These are phyloP conservation scores for Dichotomocladium elegans DNA, from an alignment of 371 early-diverging fungal species.

Conservation along the genomic window DNA sequence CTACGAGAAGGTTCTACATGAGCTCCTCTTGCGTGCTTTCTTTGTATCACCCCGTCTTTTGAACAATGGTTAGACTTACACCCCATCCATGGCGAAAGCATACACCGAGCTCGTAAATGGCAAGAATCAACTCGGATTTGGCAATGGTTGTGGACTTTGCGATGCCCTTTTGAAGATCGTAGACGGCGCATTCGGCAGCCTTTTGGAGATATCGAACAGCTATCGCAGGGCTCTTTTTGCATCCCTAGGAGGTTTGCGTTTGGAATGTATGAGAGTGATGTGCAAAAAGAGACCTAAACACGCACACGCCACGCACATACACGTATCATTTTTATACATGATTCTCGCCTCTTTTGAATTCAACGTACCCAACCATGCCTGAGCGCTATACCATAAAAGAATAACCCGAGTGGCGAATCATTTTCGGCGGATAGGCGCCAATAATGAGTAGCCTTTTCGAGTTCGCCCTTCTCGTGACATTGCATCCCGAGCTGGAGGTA, in stretches of 20 bases:
- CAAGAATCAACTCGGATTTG: slow-evolving; percentile 64
- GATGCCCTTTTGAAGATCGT: slow-evolving; percentile 12
- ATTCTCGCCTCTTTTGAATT: no score
- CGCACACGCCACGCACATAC: no score
- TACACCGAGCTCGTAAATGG: slow-evolving; percentile 85
- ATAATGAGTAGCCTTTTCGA: slow-evolving; percentile 79
- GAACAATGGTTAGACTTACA: slow-evolving; percentile 29
- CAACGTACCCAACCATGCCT: slow-evolving; percentile 82
- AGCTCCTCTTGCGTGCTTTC: background rate
- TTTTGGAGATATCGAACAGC: slow-evolving; percentile 77
- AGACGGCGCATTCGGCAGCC: slow-evolving; percentile 67
- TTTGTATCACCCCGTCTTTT: background rate
- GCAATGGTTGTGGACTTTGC: slow-evolving; percentile 22
- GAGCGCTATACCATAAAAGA: slow-evolving; percentile 85
- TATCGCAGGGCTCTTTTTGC: slow-evolving; percentile 56
- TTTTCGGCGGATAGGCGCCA: slow-evolving; percentile 77
- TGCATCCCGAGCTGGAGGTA: slow-evolving; percentile 23
- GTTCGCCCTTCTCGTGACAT: slow-evolving; percentile 54
- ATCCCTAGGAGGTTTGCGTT: slow-evolving; percentile 43
- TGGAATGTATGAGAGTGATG: background rate
- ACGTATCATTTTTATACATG: no score
- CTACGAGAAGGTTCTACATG: no score
- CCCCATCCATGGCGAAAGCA: slow-evolving; percentile 94
- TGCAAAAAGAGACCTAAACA: no score
- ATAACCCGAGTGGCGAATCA: slow-evolving; percentile 76